Evolutionary conservation across 2,329 filamentous ascomycete species (phyloP).

Genomic region (Davidsoniella eucalypti): DNA sequence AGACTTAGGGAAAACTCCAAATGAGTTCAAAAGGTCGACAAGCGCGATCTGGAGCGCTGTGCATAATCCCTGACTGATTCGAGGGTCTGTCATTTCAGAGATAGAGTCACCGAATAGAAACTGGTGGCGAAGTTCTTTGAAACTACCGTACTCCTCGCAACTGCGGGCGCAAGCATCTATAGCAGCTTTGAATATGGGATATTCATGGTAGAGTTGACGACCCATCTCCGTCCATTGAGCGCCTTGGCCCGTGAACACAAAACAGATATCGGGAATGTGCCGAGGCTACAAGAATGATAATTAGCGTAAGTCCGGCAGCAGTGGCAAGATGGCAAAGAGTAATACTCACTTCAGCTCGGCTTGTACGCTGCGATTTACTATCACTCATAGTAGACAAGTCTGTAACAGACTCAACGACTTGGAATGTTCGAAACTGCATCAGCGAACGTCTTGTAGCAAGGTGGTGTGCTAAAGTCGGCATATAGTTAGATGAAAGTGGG

Average conservation of each 20-base stretch:
- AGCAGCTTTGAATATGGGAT: slow-evolving; percentile 14
- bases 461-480: no score
- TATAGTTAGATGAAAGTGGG: no score
- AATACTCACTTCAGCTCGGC: no score
- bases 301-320: not conserved
- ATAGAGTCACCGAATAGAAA: no score
- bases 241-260: slow-evolving; percentile 24
- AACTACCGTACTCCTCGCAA: no score
- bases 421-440: no score
- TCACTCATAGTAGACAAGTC: no score
- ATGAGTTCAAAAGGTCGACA: slow-evolving; percentile 20
- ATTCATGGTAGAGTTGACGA: slow-evolving; percentile 16
- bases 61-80: slow-evolving; percentile 24
- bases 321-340: no score
- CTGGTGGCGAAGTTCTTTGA: no score
- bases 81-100: slow-evolving; percentile 13
- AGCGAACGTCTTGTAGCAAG: no score
- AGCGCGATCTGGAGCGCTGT: slow-evolving; percentile 28
- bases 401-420: no score
- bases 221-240: slow-evolving; percentile 23
- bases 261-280: slow-evolving; percentile 14
- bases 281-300: not conserved
- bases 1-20: slow-evolving; percentile 17
- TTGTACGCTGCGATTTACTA: no score
- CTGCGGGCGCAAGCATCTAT: slow-evolving; percentile 9